These are phyloP conservation scores for Penicillium sp. DNA, from an alignment of 2,329 filamentous ascomycete species.

Conservation along the genomic window DNA sequence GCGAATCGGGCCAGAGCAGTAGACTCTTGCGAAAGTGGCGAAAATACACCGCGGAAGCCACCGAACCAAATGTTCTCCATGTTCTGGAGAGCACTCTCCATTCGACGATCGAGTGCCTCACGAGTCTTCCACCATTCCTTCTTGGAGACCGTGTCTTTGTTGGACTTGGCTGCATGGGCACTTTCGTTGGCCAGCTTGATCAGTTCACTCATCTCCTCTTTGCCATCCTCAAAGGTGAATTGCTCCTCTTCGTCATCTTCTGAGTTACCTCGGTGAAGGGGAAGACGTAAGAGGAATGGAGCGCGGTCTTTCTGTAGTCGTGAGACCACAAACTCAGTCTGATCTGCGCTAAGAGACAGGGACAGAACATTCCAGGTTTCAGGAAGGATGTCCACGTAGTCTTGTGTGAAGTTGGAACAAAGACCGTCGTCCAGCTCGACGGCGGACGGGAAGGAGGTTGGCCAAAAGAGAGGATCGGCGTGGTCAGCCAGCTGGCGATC, in stretches of 20 bases:
- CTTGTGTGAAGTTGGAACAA: conserved; percentile 68
- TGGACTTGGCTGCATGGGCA: conserved; percentile 72
- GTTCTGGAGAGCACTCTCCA: conserved; percentile 77
- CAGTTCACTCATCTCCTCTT: conserved; percentile 77
- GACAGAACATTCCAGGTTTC: conserved; percentile 82
- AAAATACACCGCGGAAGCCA: conserved; percentile 93
- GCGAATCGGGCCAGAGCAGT: conserved; percentile 74
- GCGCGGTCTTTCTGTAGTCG: conserved; percentile 73
- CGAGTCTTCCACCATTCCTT: conserved; percentile 88
- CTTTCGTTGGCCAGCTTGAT: conserved; percentile 79
- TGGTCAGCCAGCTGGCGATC: conserved; percentile 50
- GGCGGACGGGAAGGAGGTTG: conserved; percentile 31
- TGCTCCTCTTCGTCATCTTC: conserved; percentile 75
- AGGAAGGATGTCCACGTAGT: conserved; percentile 86
- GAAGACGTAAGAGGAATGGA: conserved; percentile 85
- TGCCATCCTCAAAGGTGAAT: conserved; percentile 81
- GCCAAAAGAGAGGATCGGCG: conserved; percentile 54
- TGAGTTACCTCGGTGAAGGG: conserved; percentile 77
- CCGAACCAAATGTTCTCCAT: conserved; percentile 94
- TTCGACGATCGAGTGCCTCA: conserved; percentile 73
- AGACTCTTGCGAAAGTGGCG: conserved; percentile 65
- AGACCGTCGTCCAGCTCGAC: conserved; percentile 39
- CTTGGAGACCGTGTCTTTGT: conserved; percentile 73
- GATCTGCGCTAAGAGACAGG: conserved; percentile 77
- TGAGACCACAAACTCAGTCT: conserved; percentile 85